These are phyloP conservation scores for Solanum neorickii DNA, from an alignment of 257 asterid genomes.

Conservation along the genomic window DNA sequence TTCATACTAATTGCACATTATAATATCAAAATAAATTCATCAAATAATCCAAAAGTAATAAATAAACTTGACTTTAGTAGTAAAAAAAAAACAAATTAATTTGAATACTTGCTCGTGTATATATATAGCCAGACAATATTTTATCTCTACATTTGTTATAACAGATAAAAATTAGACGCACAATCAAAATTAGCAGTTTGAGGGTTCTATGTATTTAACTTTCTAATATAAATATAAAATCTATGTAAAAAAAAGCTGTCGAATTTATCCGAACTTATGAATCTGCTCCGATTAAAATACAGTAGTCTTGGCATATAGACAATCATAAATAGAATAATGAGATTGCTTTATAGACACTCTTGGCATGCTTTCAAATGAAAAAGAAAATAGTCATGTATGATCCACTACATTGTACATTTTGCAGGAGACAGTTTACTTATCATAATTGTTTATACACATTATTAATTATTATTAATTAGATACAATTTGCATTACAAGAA, in stretches of 20 bases:
- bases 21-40: neutral
- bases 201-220: no score
- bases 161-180: no score
- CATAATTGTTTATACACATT: neutral
- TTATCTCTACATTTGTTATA: neutral
- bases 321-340: constrained; percentile 9
- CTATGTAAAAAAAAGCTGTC: fast-evolving
- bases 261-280: no score
- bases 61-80: neutral
- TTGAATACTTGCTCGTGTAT: neutral
- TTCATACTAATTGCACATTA: neutral
- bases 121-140: neutral
- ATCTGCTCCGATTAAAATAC: neutral
- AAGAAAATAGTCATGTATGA: neutral
- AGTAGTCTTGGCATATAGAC: neutral
- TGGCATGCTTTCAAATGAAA: constrained; percentile 36
- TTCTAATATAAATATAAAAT: no score
- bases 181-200: no score
- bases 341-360: constrained; percentile 28
- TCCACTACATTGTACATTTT: neutral
- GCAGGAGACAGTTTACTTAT: neutral
- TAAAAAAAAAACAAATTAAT: no score
- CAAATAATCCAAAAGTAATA: neutral
- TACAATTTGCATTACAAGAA: neutral
- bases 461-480: neutral